Evolutionary conservation across 2,329 filamentous ascomycete species (phyloP).

Genomic region (Malbranchea zuffiana): DNA sequence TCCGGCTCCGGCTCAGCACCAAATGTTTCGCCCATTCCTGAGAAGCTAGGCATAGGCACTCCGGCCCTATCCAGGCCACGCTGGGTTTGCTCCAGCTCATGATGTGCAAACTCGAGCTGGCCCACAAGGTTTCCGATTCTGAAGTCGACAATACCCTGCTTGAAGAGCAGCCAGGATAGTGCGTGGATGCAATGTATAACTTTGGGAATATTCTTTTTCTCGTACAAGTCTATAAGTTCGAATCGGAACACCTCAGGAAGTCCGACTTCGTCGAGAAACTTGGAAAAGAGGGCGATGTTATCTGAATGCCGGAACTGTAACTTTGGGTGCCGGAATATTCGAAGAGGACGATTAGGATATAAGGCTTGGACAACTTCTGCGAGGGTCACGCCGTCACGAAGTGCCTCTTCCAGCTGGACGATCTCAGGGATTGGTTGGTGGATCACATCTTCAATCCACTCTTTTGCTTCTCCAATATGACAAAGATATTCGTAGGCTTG

Average conservation of each 20-base stretch:
- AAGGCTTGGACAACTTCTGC: slow-evolving; percentile 89
- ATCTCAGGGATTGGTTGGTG: slow-evolving; percentile 79
- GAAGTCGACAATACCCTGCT: slow-evolving; percentile 89
- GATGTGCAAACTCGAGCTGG: slow-evolving; percentile 92
- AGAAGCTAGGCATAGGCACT: slow-evolving; percentile 92
- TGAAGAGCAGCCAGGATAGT: slow-evolving; percentile 90
- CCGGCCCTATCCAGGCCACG: slow-evolving; percentile 94
- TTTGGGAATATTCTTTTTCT: slow-evolving; percentile 99
- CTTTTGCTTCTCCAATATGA: slow-evolving; percentile 96
- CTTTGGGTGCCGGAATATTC: slow-evolving; percentile 75
- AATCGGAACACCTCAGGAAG: slow-evolving; percentile 93
- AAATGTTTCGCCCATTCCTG: slow-evolving; percentile 93
- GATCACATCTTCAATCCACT: slow-evolving; percentile 94
- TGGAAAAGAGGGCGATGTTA: slow-evolving; percentile 94
- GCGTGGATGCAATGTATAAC: slow-evolving; percentile 99
- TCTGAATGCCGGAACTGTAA: slow-evolving; percentile 94
- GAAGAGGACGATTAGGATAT: slow-evolving; percentile 60
- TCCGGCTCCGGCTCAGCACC: slow-evolving; percentile 73
- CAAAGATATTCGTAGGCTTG: slow-evolving; percentile 98
- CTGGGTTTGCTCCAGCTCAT: slow-evolving; percentile 93
- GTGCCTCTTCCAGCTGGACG: slow-evolving; percentile 81
- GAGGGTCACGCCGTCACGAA: slow-evolving; percentile 85
- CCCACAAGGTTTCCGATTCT: slow-evolving; percentile 94
- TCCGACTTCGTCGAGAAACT: slow-evolving; percentile 81
- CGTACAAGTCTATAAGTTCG: slow-evolving; percentile 92